Evolutionary conservation across 2,329 filamentous ascomycete species (phyloP).

Genomic region (Cryphonectria radicalis): DNA sequence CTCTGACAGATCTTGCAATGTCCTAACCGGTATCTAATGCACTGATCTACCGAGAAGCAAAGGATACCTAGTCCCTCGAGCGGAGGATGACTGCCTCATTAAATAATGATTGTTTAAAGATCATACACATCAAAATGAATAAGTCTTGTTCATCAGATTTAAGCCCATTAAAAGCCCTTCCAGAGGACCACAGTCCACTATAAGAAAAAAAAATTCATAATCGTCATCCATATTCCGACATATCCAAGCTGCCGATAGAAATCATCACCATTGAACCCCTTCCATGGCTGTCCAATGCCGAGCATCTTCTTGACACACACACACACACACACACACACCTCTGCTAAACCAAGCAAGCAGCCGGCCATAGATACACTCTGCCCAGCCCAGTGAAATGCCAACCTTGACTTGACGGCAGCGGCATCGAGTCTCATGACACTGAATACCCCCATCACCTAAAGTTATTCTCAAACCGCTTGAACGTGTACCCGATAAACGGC

Average conservation of each 20-base stretch:
- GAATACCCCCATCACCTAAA: conserved; percentile 14
- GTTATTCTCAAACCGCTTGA: conserved; percentile 34
- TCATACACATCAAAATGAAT: neutral
- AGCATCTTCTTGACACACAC: neutral
- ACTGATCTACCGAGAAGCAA: neutral
- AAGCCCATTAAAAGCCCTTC: neutral
- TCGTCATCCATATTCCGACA: neutral
- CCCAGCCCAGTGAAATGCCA: neutral
- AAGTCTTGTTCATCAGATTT: neutral
- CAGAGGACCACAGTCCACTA: neutral
- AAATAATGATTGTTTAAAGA: too few species aligned
- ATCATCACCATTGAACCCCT: neutral
- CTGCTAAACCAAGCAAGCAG: neutral
- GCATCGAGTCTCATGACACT: neutral
- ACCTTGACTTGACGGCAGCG: neutral
- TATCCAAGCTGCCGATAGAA: neutral
- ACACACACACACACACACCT: too few species aligned
- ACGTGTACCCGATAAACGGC: conserved; percentile 34
- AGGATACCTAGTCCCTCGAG: neutral
- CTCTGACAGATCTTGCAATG: too few species aligned
- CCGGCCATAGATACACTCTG: neutral
- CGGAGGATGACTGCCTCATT: neutral
- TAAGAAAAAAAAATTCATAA: neutral
- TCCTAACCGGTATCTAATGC: too few species aligned
- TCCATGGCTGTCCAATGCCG: neutral